These are phyloP conservation scores for Puccinia coronata DNA, from an alignment of 1,284 basidiomycete genomes.

Conservation along the genomic window DNA sequence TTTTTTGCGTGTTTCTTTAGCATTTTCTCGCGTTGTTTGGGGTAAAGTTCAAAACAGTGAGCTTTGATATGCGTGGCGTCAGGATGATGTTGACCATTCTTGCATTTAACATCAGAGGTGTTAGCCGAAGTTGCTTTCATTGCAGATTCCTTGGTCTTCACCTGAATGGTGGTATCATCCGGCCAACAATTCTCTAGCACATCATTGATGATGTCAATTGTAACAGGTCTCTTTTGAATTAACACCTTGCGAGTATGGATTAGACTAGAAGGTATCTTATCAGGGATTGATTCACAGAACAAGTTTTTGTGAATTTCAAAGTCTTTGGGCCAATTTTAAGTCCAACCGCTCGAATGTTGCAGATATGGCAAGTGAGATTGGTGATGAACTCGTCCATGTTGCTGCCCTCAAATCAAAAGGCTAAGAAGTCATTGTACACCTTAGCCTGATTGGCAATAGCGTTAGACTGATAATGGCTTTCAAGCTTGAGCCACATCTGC, in stretches of 20 bases:
- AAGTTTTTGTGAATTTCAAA: neutral
- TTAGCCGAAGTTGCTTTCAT: neutral
- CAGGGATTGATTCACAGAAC: neutral
- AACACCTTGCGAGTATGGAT: too few species aligned
- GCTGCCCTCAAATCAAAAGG: neutral
- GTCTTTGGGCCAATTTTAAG: neutral
- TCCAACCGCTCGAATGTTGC: neutral
- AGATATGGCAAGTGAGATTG: neutral
- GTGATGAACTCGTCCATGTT: neutral
- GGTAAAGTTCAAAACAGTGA: neutral
- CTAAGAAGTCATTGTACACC: neutral
- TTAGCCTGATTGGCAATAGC: neutral
- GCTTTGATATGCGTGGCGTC: neutral
- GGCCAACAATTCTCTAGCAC: neutral
- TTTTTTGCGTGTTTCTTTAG: neutral
- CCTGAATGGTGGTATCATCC: neutral
- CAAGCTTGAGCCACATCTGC: neutral
- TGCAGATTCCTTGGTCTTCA: neutral
- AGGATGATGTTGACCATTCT: slow-evolving; percentile 8
- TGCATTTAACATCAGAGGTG: neutral
- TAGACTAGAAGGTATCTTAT: neutral
- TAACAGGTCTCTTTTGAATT: neutral
- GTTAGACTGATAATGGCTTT: neutral
- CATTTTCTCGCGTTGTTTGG: neutral
- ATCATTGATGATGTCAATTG: neutral